These are phyloP conservation scores for Candida corydali DNA, from an alignment of 805 yeast genomes.

Conservation along the genomic window DNA sequence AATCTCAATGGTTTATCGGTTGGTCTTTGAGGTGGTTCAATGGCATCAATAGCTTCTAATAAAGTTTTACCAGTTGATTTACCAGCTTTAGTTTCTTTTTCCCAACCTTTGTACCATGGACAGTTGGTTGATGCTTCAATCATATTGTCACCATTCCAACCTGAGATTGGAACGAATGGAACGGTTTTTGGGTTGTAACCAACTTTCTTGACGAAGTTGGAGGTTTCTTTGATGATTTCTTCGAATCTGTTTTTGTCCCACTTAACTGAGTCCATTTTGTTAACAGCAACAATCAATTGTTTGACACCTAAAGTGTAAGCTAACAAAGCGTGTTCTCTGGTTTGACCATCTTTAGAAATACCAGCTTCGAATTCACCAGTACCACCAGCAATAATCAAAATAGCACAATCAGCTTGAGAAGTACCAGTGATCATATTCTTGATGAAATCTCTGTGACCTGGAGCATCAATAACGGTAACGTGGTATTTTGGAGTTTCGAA, in stretches of 20 bases:
- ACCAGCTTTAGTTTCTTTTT: slow-evolving; percentile 72
- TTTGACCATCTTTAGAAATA: slow-evolving; percentile 91
- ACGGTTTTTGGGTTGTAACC: slow-evolving; percentile 81
- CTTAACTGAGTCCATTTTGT: slow-evolving; percentile 93
- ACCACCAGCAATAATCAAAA: slow-evolving; percentile 87
- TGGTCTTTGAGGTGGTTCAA: slow-evolving; percentile 79
- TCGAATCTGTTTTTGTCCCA: slow-evolving; percentile 81
- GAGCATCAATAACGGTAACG: slow-evolving; percentile 91
- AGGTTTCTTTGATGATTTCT: slow-evolving; percentile 71
- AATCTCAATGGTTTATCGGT: slow-evolving; percentile 84
- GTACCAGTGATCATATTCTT: slow-evolving; percentile 96
- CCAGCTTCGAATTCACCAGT: slow-evolving; percentile 95
- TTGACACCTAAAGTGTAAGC: slow-evolving; percentile 87
- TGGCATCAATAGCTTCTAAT: slow-evolving; percentile 79
- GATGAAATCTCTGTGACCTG: slow-evolving; percentile 96
- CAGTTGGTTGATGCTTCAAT: slow-evolving; percentile 77
- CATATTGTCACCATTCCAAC: slow-evolving; percentile 94
- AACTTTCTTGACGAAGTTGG: slow-evolving; percentile 79
- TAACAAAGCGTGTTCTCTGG: slow-evolving; percentile 90
- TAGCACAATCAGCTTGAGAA: slow-evolving; percentile 90
- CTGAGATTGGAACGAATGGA: slow-evolving; percentile 88
- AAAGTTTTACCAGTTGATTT: slow-evolving; percentile 72
- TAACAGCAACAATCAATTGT: slow-evolving; percentile 84
- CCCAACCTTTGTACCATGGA: slow-evolving; percentile 88
- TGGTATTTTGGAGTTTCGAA: slow-evolving; percentile 88